Evolutionary conservation across 1,284 basidiomycete genomes (phyloP).

Genomic region (Takashimella tepidaria): DNA sequence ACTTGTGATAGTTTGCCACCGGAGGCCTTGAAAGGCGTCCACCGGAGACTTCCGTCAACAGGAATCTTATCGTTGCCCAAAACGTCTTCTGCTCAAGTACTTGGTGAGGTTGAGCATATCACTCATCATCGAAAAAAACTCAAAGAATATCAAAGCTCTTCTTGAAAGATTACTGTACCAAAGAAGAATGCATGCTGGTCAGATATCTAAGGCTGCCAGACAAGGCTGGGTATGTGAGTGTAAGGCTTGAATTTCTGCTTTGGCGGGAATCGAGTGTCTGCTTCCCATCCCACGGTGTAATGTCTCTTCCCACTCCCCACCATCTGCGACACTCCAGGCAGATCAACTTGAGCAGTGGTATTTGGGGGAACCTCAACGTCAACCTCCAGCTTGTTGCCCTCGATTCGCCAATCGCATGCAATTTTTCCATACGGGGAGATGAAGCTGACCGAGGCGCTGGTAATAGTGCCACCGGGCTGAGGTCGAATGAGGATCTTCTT

Average conservation of each 20-base stretch:
- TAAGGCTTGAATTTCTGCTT: not conserved
- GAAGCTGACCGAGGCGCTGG: conserved; percentile 6
- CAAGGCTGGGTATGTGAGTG: not conserved
- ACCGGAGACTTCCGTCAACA: too few species aligned
- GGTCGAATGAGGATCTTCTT: conserved; percentile 11
- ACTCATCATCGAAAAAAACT: too few species aligned
- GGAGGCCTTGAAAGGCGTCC: too few species aligned
- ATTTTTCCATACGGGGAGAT: conserved; percentile 4
- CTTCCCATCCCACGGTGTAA: not conserved
- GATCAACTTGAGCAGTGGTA: conserved; percentile 17
- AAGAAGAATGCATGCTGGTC: too few species aligned
- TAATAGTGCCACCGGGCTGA: conserved; percentile 16
- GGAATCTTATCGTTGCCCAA: too few species aligned
- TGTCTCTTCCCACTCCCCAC: conserved; percentile 10
- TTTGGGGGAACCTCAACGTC: conserved; percentile 29
- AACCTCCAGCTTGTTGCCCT: conserved; percentile 16
- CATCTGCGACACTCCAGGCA: conserved; percentile 8
- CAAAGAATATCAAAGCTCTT: too few species aligned
- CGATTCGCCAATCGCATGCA: conserved; percentile 8
- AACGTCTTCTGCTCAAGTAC: too few species aligned
- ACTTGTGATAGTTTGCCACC: too few species aligned
- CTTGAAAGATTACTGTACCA: too few species aligned
- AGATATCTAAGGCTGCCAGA: too few species aligned
- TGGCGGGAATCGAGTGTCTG: not conserved
- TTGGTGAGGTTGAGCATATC: too few species aligned